A percentile compares a stretch with the other conserved stretches of the same genome.
Conservation (phyloP, 306 rosid genomes). For the cucumber (Cucumis sativus) region Cucumber_9930_V3 NC_026660.2:30447001-30447500, state of each 20-base stretch:
- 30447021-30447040: conserved; percentile 84
- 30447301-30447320: conserved; percentile 75
- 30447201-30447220: conserved; percentile 49
- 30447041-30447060: conserved; percentile 83
- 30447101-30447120: conserved; percentile 69
- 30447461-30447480: conserved; percentile 82
- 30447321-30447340: conserved; percentile 96
- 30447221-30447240: conserved; percentile 78
- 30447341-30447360: conserved; percentile 89
- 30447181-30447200: conserved; percentile 82
- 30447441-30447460: conserved; percentile 95
- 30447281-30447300: conserved; percentile 68
- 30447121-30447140: conserved; percentile 60
- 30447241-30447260: conserved; percentile 90
- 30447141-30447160: conserved; percentile 48
- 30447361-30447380: conserved; percentile 86
- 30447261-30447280: conserved; percentile 81
- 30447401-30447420: conserved; percentile 62
- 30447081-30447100: conserved; percentile 92
- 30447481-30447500: conserved; percentile 79
- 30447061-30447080: conserved; percentile 82
- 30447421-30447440: conserved; percentile 86
- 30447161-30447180: conserved; percentile 79
- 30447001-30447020: conserved; percentile 65
- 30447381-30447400: conserved; percentile 90